A percentile compares a stretch with the other conserved stretches of the same genome.
Evolutionary conservation across 768 basidiomycete species (phyloP).

Genomic region (Termitomyces sp.): DNA sequence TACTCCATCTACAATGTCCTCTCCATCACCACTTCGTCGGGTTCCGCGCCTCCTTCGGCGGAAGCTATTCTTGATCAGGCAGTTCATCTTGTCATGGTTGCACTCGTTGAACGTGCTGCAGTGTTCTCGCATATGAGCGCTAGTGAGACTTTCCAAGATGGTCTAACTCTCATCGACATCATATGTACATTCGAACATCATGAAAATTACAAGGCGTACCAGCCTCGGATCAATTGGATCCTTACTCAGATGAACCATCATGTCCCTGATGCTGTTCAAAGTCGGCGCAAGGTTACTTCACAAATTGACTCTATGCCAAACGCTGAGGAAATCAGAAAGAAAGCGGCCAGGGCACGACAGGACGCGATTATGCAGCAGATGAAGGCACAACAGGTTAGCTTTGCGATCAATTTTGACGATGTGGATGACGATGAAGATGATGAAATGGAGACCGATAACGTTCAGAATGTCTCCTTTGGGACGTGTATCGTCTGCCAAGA

Average conservation of each 20-base stretch:
- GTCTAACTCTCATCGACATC: conserved; percentile 60
- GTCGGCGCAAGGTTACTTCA: conserved; percentile 39
- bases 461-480: conserved; percentile 59
- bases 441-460: conserved; percentile 44
- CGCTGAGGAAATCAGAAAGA: conserved; percentile 68
- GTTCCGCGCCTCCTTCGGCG: conserved; percentile 63
- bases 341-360: conserved; percentile 85
- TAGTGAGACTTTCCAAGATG: conserved; percentile 49
- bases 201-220: conserved; percentile 69
- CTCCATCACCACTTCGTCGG: conserved; percentile 52
- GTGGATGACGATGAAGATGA: conserved; percentile 68
- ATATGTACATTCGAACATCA: conserved; percentile 76
- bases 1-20: conserved; percentile 75
- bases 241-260: conserved; percentile 52
- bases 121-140: conserved; percentile 58
- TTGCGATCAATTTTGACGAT: conserved; percentile 74
- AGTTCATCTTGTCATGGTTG: conserved; percentile 82
- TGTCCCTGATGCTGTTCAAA: conserved; percentile 51
- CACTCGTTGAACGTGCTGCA: conserved; percentile 62
- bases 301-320: conserved; percentile 32
- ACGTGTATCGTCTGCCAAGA: conserved; percentile 99
- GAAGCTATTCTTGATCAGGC: conserved; percentile 90
- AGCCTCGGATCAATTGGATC: conserved; percentile 70
- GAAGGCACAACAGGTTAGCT: conserved; percentile 86
- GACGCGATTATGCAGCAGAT: conserved; percentile 95